Evolutionary conservation across 2,329 filamentous ascomycete genomes (phyloP).

Genomic region (Zasmidium cellare): DNA sequence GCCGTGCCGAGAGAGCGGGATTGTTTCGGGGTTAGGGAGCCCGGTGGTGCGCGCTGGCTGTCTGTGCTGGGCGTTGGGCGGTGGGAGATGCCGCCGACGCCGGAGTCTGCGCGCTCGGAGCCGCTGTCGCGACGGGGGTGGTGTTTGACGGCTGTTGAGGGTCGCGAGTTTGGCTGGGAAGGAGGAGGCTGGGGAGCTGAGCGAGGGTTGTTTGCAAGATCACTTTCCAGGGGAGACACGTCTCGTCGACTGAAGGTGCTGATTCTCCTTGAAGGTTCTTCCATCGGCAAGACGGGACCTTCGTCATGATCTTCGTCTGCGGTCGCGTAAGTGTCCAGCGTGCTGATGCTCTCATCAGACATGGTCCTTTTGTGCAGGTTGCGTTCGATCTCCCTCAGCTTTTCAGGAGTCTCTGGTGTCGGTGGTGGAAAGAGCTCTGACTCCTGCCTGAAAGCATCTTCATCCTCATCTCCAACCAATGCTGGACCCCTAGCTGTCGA

Average conservation of each 20-base stretch:
- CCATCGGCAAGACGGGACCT: constrained; percentile 2
- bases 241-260: constrained; percentile 8
- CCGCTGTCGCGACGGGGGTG: constrained; percentile 11
- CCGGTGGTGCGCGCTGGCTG: constrained; percentile 28
- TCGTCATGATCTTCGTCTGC: constrained; percentile 52
- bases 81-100: constrained; percentile 29
- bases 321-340: constrained; percentile 63
- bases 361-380: constrained; percentile 48
- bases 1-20: constrained; percentile 3
- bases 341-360: constrained; percentile 62
- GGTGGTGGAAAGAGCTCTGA: constrained; percentile 26
- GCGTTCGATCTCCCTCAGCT: constrained; percentile 34
- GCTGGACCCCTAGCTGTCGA: constrained; percentile 48
- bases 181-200: background rate
- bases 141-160: constrained; percentile 6
- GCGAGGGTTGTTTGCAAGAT: background rate
- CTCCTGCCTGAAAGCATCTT: constrained; percentile 22
- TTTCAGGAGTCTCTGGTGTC: constrained; percentile 35
- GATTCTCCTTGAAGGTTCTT: constrained; percentile 7
- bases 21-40: constrained; percentile 8
- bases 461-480: constrained; percentile 14
- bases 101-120: constrained; percentile 35
- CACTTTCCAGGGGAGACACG: constrained; percentile 2
- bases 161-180: constrained; percentile 6
- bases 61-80: constrained; percentile 19